Percentiles rank a stretch among this genome's conserved stretches.
These are phyloP conservation scores for Cladobotryum protrusum DNA, from an alignment of 2,329 filamentous ascomycete genomes.

Conservation along the genomic window DNA sequence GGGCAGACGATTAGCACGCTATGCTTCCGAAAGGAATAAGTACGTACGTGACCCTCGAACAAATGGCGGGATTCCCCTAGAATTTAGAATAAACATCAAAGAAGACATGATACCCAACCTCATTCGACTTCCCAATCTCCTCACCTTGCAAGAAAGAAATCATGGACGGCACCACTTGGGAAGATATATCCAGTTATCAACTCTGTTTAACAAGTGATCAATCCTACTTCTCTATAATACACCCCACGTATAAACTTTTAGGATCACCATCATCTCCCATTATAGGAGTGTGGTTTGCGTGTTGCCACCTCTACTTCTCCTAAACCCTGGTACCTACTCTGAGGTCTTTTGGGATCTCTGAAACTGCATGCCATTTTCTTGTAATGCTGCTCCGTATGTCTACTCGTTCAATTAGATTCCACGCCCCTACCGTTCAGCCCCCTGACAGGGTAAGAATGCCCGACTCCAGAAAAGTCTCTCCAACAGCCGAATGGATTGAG, in stretches of 20 bases:
- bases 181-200: background rate
- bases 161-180: background rate
- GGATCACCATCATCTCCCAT: background rate
- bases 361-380: no score
- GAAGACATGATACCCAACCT: background rate
- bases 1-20: slow-evolving; percentile 86
- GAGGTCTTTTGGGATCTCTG: background rate
- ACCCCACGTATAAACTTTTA: background rate
- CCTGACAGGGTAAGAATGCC: no score
- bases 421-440: background rate
- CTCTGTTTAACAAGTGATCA: no score
- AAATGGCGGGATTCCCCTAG: no score
- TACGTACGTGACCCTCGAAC: background rate
- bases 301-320: background rate
- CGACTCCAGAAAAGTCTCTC: no score
- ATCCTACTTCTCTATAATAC: background rate
- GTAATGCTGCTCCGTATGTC: background rate
- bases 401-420: background rate
- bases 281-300: no score
- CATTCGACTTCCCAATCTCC: no score
- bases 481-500: background rate
- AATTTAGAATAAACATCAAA: background rate
- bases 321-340: background rate
- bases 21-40: slow-evolving; percentile 50
- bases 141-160: no score